Percentiles rank a stretch among this genome's conserved stretches.
These are phyloP conservation scores for Dactylonectria macrodidyma DNA, from an alignment of 2,329 filamentous ascomycete genomes.

Conservation along the genomic window DNA sequence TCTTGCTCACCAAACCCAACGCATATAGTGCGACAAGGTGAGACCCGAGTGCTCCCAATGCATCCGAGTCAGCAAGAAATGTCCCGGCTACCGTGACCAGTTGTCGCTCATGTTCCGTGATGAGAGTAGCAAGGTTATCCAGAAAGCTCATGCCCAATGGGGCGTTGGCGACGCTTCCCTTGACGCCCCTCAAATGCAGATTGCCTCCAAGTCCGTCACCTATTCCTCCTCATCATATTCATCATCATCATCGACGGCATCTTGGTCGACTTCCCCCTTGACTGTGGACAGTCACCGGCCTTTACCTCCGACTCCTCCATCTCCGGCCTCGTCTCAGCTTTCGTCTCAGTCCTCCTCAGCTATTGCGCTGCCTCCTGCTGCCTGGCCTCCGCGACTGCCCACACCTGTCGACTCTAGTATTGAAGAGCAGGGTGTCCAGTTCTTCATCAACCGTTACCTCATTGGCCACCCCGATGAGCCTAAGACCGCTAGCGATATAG, in stretches of 20 bases:
- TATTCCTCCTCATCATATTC: slow-evolving; percentile 28
- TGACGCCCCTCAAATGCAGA: slow-evolving; percentile 32
- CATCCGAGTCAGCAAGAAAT: slow-evolving; percentile 70
- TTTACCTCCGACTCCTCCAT: slow-evolving; percentile 37
- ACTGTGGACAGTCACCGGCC: slow-evolving; percentile 32
- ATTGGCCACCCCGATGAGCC: slow-evolving; percentile 67
- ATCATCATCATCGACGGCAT: slow-evolving; percentile 35
- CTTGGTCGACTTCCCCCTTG: slow-evolving; percentile 42
- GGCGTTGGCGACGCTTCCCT: slow-evolving; percentile 50
- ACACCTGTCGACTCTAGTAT: slow-evolving; percentile 58
- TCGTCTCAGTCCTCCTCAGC: slow-evolving; percentile 4
- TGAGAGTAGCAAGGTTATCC: slow-evolving; percentile 74
- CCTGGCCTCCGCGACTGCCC: slow-evolving; percentile 36
- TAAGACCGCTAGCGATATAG: slow-evolving; percentile 55
- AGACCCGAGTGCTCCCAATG: slow-evolving; percentile 75
- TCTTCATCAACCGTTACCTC: slow-evolving; percentile 67
- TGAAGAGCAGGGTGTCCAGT: slow-evolving; percentile 64
- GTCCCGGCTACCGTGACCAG: slow-evolving; percentile 76
- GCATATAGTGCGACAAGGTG: slow-evolving; percentile 71
- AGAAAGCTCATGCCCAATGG: slow-evolving; percentile 70
- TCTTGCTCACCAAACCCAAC: slow-evolving; percentile 28
- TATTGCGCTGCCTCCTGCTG: not conserved
- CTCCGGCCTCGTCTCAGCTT: slow-evolving; percentile 31
- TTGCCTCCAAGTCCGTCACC: slow-evolving; percentile 45
- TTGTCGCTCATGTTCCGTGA: slow-evolving; percentile 77